phyloP scores from a whole-genome alignment of 2,329 filamentous ascomycete species.

The Trichoderma hamatum region DNA sequence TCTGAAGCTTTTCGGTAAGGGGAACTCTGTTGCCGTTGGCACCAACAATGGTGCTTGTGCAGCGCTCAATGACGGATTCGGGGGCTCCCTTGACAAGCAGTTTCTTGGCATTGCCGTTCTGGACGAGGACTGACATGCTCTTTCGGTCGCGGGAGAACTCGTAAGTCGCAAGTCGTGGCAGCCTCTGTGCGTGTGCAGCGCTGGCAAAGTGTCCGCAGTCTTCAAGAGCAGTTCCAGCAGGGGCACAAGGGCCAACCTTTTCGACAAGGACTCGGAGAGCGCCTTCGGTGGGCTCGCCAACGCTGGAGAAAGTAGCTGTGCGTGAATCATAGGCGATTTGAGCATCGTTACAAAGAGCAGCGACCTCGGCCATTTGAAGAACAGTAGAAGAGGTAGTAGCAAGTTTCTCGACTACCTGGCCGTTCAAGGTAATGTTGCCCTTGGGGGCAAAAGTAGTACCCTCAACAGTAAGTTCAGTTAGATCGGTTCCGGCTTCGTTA shows the following conservation, averaged over 20 bases:
- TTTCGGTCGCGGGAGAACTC: constrained; percentile 98
- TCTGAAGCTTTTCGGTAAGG: constrained; percentile 68
- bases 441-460: constrained; percentile 90
- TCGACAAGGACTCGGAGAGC: constrained; percentile 88
- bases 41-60: constrained; percentile 79
- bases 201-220: constrained; percentile 81
- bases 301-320: constrained; percentile 72
- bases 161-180: constrained; percentile 79
- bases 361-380: constrained; percentile 72
- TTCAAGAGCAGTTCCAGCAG: constrained; percentile 52
- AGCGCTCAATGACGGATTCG: constrained; percentile 91
- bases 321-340: constrained; percentile 80
- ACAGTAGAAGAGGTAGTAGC: constrained; percentile 75
- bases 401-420: constrained; percentile 69
- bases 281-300: constrained; percentile 95
- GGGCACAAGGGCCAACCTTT: constrained; percentile 85
- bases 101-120: constrained; percentile 69
- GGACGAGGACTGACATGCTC: constrained; percentile 96
- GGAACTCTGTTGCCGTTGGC: constrained; percentile 75
- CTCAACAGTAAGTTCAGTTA: constrained; percentile 87
- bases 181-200: constrained; percentile 77
- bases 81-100: constrained; percentile 96
- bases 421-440: constrained; percentile 70
- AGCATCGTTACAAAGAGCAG: constrained; percentile 86
- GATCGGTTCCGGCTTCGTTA: constrained; percentile 68